These are phyloP conservation scores for Henckelia pumila DNA, from an alignment of 257 asterid genomes.

Conservation along the genomic window DNA sequence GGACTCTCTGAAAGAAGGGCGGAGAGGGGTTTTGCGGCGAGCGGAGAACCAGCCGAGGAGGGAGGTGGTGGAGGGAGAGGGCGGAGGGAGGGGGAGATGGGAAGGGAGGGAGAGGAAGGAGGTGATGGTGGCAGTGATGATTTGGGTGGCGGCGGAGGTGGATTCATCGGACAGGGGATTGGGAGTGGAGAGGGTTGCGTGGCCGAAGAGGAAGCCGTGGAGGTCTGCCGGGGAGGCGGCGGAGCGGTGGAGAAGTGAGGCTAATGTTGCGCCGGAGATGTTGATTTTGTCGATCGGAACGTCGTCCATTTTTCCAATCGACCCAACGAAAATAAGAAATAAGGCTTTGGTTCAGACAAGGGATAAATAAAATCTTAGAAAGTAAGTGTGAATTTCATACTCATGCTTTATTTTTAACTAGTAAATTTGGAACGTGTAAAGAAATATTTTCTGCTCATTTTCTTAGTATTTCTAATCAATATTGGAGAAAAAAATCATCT, in stretches of 20 bases:
- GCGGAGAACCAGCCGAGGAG: slow-evolving; percentile 51
- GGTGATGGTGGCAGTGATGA: slow-evolving; percentile 11
- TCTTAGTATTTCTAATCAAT: no score
- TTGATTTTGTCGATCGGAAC: slow-evolving; percentile 62
- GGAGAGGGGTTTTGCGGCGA: slow-evolving; percentile 62
- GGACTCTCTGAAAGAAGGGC: slow-evolving; percentile 60
- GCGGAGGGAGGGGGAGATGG: slow-evolving; percentile 29
- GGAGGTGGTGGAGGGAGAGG: slow-evolving; percentile 24
- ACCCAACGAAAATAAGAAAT: background rate
- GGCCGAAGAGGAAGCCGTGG: slow-evolving; percentile 81
- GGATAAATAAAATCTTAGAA: no score
- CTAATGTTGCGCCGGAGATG: slow-evolving; percentile 65
- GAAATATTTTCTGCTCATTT: no score
- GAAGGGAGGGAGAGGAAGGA: slow-evolving; percentile 20
- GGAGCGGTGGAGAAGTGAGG: slow-evolving; percentile 82
- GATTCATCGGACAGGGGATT: slow-evolving; percentile 8
- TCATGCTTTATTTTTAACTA: no score
- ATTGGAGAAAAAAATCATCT: no score
- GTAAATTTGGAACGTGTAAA: no score
- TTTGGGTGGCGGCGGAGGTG: background rate
- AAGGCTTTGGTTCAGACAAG: background rate
- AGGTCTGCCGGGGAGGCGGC: slow-evolving; percentile 58
- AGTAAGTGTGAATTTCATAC: no score
- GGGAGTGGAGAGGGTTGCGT: slow-evolving; percentile 1
- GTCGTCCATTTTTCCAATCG: slow-evolving; percentile 40